Evolutionary conservation across 345 rosid genomes (phyloP).

Genomic region (Erodium maritimum): DNA sequence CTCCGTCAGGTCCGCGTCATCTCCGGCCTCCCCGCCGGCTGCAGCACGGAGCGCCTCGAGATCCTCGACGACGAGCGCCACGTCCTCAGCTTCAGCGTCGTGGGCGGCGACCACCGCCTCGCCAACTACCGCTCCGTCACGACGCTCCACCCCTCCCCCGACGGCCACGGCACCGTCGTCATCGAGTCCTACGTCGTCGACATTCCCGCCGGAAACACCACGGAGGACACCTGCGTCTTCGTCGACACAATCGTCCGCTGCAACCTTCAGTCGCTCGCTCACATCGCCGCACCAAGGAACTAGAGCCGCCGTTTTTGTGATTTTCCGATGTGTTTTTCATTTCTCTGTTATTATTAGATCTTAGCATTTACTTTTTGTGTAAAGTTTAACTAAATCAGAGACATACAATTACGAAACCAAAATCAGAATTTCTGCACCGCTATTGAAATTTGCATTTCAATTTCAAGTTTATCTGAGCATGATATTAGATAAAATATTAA

Average conservation of each 20-base stretch:
- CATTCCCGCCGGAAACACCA: conserved; percentile 66
- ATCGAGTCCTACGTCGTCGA: conserved; percentile 87
- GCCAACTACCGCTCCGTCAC: conserved; percentile 73
- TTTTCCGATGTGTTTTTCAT: no score
- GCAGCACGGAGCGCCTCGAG: conserved; percentile 76
- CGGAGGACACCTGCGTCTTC: conserved; percentile 73
- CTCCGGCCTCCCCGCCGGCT: conserved; percentile 75
- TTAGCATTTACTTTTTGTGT: no score
- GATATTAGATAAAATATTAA: no score
- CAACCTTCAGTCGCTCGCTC: conserved; percentile 81
- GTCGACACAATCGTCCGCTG: conserved; percentile 74
- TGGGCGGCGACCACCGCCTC: conserved; percentile 89
- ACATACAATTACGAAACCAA: no score
- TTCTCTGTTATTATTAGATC: no score
- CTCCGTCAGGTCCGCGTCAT: conserved; percentile 69
- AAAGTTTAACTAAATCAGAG: no score
- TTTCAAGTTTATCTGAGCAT: no score
- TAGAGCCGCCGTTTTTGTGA: no score
- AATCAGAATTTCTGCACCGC: no score
- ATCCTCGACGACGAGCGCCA: conserved; percentile 77
- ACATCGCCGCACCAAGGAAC: no score
- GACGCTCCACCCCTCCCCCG: conserved; percentile 42
- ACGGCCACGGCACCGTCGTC: conserved; percentile 41
- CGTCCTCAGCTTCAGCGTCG: conserved; percentile 67
- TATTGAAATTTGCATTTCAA: no score